phyloP scores from a whole-genome alignment of 75 land plant species.

The Gnetum montanum region DNA sequence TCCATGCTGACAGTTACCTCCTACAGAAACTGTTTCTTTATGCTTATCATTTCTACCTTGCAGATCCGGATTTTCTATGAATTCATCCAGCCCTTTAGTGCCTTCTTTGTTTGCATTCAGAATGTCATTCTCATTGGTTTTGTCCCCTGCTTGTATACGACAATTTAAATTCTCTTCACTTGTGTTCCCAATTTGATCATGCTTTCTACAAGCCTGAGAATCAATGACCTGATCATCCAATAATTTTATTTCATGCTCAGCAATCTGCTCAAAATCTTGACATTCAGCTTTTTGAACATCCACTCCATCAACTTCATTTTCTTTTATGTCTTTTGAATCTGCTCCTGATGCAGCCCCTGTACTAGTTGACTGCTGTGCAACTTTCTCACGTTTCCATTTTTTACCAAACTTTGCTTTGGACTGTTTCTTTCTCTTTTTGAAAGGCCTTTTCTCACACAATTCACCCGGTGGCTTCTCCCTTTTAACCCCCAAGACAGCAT shows the following conservation, averaged over 20 bases:
- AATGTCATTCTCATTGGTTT: no score
- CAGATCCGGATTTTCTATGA: no score
- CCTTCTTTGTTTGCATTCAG: no score
- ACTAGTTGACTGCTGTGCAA: background rate
- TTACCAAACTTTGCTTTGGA: background rate
- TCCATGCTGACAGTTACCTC: no score
- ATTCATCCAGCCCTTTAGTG: no score
- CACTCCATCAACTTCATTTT: background rate
- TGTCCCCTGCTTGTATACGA: no score
- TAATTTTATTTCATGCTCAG: background rate
- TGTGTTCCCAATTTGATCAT: no score
- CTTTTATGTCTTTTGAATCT: background rate
- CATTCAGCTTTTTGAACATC: background rate
- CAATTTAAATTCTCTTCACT: no score
- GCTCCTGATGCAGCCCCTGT: background rate
- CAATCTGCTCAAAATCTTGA: background rate
- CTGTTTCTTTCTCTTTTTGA: slow-evolving; percentile 5
- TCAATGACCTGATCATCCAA: background rate
- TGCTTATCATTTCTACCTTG: no score
- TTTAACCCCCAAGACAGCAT: slow-evolving; percentile 30
- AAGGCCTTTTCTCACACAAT: background rate
- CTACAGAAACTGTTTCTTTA: no score
- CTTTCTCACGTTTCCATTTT: background rate
- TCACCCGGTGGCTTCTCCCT: slow-evolving; percentile 11
- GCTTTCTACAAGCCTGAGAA: no score